Evolutionary conservation across 2,329 filamentous ascomycete species (phyloP).

Genomic region (Mycogone perniciosa): DNA sequence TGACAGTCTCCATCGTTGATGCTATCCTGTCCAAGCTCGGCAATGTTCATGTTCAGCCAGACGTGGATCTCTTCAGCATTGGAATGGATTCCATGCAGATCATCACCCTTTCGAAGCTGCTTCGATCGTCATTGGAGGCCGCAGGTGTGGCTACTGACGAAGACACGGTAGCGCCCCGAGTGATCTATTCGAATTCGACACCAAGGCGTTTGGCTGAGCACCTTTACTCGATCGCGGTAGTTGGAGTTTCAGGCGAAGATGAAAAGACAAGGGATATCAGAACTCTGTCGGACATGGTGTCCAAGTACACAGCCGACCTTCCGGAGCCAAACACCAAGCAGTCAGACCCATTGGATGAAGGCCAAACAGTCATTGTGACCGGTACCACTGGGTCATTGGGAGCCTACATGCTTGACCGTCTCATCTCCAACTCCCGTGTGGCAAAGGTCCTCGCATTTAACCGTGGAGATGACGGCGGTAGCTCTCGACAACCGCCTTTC

Average conservation of each 20-base stretch:
- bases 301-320: constrained; percentile 26
- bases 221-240: constrained; percentile 7
- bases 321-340: constrained; percentile 16
- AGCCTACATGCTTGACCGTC: constrained; percentile 54
- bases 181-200: constrained; percentile 26
- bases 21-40: constrained; percentile 13
- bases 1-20: constrained; percentile 21
- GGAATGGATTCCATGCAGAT: constrained; percentile 37
- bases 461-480: constrained; percentile 29
- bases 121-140: constrained; percentile 16
- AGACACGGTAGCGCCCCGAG: constrained; percentile 17
- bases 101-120: constrained; percentile 18
- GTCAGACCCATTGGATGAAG: constrained; percentile 20
- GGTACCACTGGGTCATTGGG: constrained; percentile 87
- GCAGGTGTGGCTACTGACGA: constrained; percentile 14
- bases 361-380: constrained; percentile 66
- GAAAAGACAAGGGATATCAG: neutral
- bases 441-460: constrained; percentile 22
- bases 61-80: constrained; percentile 31
- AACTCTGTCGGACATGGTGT: constrained; percentile 15
- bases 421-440: constrained; percentile 21
- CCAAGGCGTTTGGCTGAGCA: constrained; percentile 19
- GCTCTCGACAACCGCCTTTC: constrained; percentile 30
- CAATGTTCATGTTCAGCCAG: constrained; percentile 15
- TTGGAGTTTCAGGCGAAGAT: constrained; percentile 8